Evolutionary conservation across 257 asterid genomes (phyloP), one percentile per base, ranked within the genome.

Genomic region (Nicotiana otophora): DNA sequence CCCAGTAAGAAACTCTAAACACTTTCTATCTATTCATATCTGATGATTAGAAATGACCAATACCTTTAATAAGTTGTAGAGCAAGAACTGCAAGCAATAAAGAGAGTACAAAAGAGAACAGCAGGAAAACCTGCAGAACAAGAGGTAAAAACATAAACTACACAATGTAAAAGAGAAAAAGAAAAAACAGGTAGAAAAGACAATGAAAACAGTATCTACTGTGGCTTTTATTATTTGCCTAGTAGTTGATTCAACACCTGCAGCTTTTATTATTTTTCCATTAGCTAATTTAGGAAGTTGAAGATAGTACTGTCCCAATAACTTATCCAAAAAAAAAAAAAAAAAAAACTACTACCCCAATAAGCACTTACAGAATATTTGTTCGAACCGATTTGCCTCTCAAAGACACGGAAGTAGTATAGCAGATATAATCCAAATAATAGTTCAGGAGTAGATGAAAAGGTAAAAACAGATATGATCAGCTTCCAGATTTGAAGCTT

Each of bases 331-430:
- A 77, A 84, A 36, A 80, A 84, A 36, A 42, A 23, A 23, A 80
- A 23, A 80, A 84, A 36, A 80, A 84, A 36, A 42, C 51, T 81
- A 80, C 64, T 81, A 58, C 83, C 64, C 58, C 57, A 83, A 86
- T 68, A 65, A 82, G 39, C 81, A 90, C 98, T 90, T 91, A 96
- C 99, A 48, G 96, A 90, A 87, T 94, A 92, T 84, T 96, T 96
- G 82, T 96, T 96, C 15, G 99, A 96, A 82, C 99, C 98, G 33
- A 96, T 96, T 90, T 96, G 99, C 87, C 99, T 91, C 93, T 96
- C 99, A 85, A 96, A 96, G 83, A 96, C 93, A 68, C 99, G 99
- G 84, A 96, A 96, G 92, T 96, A 96, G 89, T 96, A 96, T 81
- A 96, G 89, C 82, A 96, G 93, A 91, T 92, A 96, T 69, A 87